Percentiles rank a stretch among this genome's conserved stretches.
Conservation (phyloP, 805 yeast species). For the Saturnispora quitensis region DNA sequence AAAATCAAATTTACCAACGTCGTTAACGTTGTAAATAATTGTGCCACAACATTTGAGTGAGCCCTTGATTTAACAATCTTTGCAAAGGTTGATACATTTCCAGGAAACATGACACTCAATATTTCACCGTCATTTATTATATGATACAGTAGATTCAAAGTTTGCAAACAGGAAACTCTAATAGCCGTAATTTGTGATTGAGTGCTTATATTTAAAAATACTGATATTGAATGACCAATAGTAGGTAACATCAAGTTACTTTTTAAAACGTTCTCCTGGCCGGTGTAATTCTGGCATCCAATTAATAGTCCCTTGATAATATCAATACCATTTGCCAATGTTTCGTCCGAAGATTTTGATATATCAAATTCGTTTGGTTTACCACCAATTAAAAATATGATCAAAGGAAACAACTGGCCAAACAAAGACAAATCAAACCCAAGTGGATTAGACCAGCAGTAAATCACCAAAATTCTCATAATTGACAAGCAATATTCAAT, state of each 20-base stretch:
- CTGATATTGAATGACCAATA: slow-evolving; percentile 39
- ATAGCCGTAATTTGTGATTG: slow-evolving; percentile 21
- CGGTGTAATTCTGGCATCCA: slow-evolving; percentile 27
- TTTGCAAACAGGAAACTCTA: slow-evolving; percentile 27
- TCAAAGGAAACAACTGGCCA: slow-evolving; percentile 37
- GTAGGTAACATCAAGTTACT: slow-evolving; percentile 32
- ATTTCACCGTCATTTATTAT: slow-evolving; percentile 38
- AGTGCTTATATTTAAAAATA: slow-evolving; percentile 30
- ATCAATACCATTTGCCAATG: slow-evolving; percentile 29
- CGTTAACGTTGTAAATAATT: slow-evolving; percentile 25
- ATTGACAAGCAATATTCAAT: slow-evolving; percentile 38
- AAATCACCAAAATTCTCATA: slow-evolving; percentile 33
- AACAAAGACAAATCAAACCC: slow-evolving; percentile 33
- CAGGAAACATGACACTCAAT: slow-evolving; percentile 42
- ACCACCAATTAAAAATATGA: slow-evolving; percentile 40
- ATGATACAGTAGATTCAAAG: slow-evolving; percentile 29
- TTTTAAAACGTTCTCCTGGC: slow-evolving; percentile 20
- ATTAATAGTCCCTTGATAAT: slow-evolving; percentile 25
- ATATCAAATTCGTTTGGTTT: slow-evolving; percentile 29
- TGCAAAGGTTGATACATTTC: slow-evolving; percentile 37
- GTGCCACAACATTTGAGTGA: slow-evolving; percentile 30
- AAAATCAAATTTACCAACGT: slow-evolving; percentile 30
- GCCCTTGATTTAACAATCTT: slow-evolving; percentile 29
- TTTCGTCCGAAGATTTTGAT: slow-evolving; percentile 27
- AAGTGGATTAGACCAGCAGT: slow-evolving; percentile 39